These are phyloP conservation scores for Chenopodium quinoa DNA, from an alignment of 148 eudicot genomes.

Conservation along the genomic window DNA sequence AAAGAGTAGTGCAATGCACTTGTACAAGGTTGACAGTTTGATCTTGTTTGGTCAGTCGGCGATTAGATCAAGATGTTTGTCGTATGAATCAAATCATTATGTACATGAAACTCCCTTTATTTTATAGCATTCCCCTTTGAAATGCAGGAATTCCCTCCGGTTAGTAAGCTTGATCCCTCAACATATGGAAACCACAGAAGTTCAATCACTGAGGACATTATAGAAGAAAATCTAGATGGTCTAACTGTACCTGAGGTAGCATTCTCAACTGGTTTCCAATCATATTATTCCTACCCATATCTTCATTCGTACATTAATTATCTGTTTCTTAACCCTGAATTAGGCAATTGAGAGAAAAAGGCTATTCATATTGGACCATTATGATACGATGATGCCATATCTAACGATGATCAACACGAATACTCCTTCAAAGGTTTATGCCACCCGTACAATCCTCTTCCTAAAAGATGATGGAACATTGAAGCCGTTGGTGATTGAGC, in stretches of 20 bases:
- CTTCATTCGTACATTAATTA: not conserved
- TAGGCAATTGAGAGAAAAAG: slow-evolving; percentile 54
- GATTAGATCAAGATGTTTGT: not conserved
- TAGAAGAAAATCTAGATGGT: slow-evolving; percentile 52
- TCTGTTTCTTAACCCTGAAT: not conserved
- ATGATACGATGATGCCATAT: slow-evolving; percentile 65
- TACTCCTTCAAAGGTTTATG: slow-evolving; percentile 58
- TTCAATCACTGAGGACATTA: slow-evolving; percentile 45
- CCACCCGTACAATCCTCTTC: slow-evolving; percentile 71
- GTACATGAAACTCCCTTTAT: not conserved
- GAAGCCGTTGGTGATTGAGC: slow-evolving; percentile 68
- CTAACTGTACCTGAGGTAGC: slow-evolving; percentile 54
- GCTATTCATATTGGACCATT: slow-evolving; percentile 70
- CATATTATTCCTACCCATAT: not conserved
- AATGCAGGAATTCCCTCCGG: slow-evolving; percentile 53
- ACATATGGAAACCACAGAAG: slow-evolving; percentile 65
- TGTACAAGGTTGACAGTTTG: not conserved
- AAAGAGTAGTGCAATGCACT: not conserved
- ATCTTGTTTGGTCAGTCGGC: not conserved
- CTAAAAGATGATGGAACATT: slow-evolving; percentile 61
- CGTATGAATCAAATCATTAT: not conserved
- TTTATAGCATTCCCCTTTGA: not conserved
- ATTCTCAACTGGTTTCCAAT: not conserved
- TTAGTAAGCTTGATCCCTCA: slow-evolving; percentile 58
- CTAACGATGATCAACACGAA: slow-evolving; percentile 49